Evolutionary conservation across 2,329 filamentous ascomycete genomes (phyloP).

Genomic region (Talaromyces marneffei): DNA sequence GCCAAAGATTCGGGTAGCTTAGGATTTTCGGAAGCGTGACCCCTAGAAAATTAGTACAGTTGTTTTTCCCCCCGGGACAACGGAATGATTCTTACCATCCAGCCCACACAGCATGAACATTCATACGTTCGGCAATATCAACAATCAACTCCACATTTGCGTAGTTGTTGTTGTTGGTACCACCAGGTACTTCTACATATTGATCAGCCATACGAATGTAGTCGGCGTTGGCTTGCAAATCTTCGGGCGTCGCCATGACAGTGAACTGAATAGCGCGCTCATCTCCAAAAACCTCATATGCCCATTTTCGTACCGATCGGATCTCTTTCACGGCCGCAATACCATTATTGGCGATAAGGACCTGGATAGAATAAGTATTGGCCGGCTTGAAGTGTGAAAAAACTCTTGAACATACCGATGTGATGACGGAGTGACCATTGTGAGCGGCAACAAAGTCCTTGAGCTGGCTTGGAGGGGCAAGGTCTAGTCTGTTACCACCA

Average conservation of each 20-base stretch:
- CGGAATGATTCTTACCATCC: conserved; percentile 65
- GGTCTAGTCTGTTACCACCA: conserved; percentile 80
- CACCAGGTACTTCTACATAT: conserved; percentile 85
- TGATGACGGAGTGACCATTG: conserved; percentile 96
- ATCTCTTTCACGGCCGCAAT: conserved; percentile 99
- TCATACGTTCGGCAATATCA: conserved; percentile 96
- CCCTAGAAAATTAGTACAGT: conserved; percentile 52
- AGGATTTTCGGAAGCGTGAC: conserved; percentile 97
- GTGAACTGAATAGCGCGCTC: conserved; percentile 98
- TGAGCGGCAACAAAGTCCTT: conserved; percentile 91
- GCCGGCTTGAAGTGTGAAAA: background rate
- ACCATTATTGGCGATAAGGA: conserved; percentile 98
- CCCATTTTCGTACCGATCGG: conserved; percentile 98
- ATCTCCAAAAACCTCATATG: conserved; percentile 98
- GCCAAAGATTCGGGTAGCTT: conserved; percentile 94
- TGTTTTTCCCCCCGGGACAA: background rate
- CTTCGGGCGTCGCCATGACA: conserved; percentile 98
- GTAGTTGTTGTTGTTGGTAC: conserved; percentile 99
- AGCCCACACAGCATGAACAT: conserved; percentile 97
- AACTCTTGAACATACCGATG: conserved; percentile 67
- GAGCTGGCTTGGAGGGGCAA: conserved; percentile 75
- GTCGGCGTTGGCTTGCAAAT: conserved; percentile 94
- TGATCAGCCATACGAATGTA: conserved; percentile 99
- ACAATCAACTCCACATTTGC: conserved; percentile 99
- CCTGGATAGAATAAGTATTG: conserved; percentile 48